Evolutionary conservation across 2,329 filamentous ascomycete species (phyloP).

Genomic region (Aureobasidium uvarum): DNA sequence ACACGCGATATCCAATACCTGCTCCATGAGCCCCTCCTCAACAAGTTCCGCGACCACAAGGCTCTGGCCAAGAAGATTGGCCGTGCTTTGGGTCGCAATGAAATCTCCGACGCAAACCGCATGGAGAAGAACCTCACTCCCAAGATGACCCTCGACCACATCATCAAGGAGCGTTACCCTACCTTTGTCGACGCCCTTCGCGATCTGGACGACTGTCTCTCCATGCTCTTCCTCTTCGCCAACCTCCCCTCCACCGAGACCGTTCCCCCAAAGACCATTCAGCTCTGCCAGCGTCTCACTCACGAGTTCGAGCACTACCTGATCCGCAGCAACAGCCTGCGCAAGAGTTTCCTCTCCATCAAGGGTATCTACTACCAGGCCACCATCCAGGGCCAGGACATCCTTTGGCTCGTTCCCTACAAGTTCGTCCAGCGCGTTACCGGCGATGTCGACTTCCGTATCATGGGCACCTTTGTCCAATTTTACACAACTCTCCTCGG

Average conservation of each 20-base stretch:
- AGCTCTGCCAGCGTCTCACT: conserved; percentile 86
- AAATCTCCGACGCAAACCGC: conserved; percentile 82
- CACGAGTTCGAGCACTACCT: conserved; percentile 98
- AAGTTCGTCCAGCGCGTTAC: conserved; percentile 95
- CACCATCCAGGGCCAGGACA: conserved; percentile 93
- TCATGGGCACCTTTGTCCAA: conserved; percentile 98
- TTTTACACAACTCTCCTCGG: conserved; percentile 97
- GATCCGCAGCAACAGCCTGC: conserved; percentile 84
- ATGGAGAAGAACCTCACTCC: conserved; percentile 90
- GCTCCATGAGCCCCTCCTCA: conserved; percentile 88
- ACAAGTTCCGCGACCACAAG: conserved; percentile 97
- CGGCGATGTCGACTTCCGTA: conserved; percentile 93
- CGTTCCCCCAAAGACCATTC: conserved; percentile 93
- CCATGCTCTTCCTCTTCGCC: conserved; percentile 95
- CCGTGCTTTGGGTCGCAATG: conserved; percentile 83
- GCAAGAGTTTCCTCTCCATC: conserved; percentile 96
- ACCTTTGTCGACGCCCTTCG: conserved; percentile 92
- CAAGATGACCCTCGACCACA: conserved; percentile 88
- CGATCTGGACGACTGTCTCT: conserved; percentile 94
- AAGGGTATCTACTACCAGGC: conserved; percentile 99
- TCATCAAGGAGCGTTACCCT: conserved; percentile 96
- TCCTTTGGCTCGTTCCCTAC: conserved; percentile 96
- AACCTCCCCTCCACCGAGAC: conserved; percentile 87
- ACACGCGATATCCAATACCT: conserved; percentile 98
- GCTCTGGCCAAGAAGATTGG: conserved; percentile 96